Conservation (phyloP, 2,329 filamentous ascomycete genomes). For the Exophiala spinifera region DNA sequence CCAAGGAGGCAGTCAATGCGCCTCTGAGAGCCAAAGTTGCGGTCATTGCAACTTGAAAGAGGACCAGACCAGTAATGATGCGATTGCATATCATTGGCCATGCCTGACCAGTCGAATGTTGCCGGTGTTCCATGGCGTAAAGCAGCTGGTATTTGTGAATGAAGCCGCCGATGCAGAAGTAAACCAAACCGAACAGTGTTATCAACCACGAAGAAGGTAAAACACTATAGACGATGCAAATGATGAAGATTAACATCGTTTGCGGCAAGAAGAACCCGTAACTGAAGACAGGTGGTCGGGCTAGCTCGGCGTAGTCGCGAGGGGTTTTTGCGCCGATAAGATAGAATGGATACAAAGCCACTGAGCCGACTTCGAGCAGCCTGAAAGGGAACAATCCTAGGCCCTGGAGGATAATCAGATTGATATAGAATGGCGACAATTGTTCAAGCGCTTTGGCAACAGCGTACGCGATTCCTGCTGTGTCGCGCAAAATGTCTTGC, state of each 20-base stretch:
- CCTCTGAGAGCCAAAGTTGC: conserved; percentile 74
- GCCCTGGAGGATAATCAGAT: conserved; percentile 89
- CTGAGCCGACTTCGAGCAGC: conserved; percentile 82
- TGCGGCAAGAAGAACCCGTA: conserved; percentile 96
- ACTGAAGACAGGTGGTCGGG: conserved; percentile 80
- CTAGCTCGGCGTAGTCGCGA: conserved; percentile 79
- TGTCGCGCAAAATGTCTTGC: conserved; percentile 71
- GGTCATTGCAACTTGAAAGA: conserved; percentile 89
- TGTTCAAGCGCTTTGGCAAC: conserved; percentile 72
- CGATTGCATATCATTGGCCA: conserved; percentile 98
- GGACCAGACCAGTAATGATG: conserved; percentile 75
- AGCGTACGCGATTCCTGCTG: conserved; percentile 69
- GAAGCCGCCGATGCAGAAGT: conserved; percentile 77
- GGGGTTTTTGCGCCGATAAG: conserved; percentile 79
- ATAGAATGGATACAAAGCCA: conserved; percentile 77
- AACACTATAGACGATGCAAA: conserved; percentile 92
- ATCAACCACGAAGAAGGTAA: conserved; percentile 76
- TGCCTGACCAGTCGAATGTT: conserved; percentile 86
- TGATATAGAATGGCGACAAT: conserved; percentile 82
- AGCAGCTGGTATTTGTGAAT: conserved; percentile 96
- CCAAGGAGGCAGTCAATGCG: conserved; percentile 68
- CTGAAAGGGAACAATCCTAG: conserved; percentile 92
- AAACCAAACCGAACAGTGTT: conserved; percentile 72
- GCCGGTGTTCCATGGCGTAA: conserved; percentile 96
- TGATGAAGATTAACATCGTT: conserved; percentile 86